Base-by-base conservation (phyloP, 352 stramenopile species). In the Globisporangium mamillatum region DNA sequence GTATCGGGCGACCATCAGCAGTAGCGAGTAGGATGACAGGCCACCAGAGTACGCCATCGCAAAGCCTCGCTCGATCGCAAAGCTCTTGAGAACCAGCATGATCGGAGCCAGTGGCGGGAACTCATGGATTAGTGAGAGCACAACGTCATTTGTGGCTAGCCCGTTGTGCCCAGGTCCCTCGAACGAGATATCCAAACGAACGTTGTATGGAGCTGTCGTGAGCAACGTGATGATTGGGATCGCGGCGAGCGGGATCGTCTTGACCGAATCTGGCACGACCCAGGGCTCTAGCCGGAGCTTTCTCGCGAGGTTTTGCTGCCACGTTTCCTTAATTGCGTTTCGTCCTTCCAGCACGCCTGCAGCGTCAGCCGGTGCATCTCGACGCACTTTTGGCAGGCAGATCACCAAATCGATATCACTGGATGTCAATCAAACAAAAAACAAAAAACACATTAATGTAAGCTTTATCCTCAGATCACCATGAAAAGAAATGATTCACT, bases 241-340 rank as follows among this genome's bases (percentile, higher is more conserved):
- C 20, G 97, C 88, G 48, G 97, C 98, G 68, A 98, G 84, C n/a
- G 97, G 95, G 29, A 99, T 97, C 29, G 98, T 95, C 74, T 99
- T 99, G 46, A 99, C 97, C 29, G 95, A 98, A 64, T 97, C 88
- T 10, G 79, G 81, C 24, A 97, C 82, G 50, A 98, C 91, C 93
- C 93, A 98, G 3, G 88, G 82, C 61, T 98, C 95, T 70, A 91
- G 86, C 20, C 96, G 96, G 12, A 99, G 77, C 63, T 98, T 98
- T 38, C 97, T 86, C 25, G 96, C 93, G 14, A 99, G 82, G 36
- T 99, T 93, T 74, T 99, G 97, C 75, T 99, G 97, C 83, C 94
- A 98, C 7, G 94, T 98, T 73, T 99, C 97, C 71, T 99, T 99
- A 69, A 99, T 99, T 18, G 97, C 97, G 76, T 99, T 99, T 68